Base-by-base conservation (phyloP, 106 monocot genomes). In the Alisma plantagoaquatica region DNA sequence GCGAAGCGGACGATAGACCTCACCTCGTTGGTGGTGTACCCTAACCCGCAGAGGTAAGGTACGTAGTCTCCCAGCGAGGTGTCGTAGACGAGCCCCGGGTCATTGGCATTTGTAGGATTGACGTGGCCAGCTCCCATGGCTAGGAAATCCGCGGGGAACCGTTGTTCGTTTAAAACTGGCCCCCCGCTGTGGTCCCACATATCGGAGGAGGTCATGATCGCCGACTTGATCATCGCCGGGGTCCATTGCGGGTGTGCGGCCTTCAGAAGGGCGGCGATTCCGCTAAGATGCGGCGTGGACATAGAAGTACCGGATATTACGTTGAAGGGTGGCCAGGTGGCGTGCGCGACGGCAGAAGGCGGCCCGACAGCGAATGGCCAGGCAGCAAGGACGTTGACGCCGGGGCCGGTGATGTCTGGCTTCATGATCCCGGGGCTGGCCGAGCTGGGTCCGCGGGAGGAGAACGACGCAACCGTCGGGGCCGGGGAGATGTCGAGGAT, bases 21-120 rank as follows among this genome's bases (percentile, higher is more conserved):
- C 27, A 89, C 74, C 53, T 89, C 66, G 7, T 33, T 6, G 23
- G 47, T 46, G 2, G 67, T 80, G 65, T 89, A 89, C 0, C 73
- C 70, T 27, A n/a, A n/a, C n/a, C n/a, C n/a, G n/a, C n/a, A n/a
- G n/a, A n/a, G n/a, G n/a, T n/a, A n/a, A n/a, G n/a, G 76, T 56
- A 83, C 35, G 72, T 89, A 89, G 48, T 89, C 79, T 4, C 61
- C 54, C 2, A 83, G 63, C 4, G 43, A 7, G 45, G 77, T 73
- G 51, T 88, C 82, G 48, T 88, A 88, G 17, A 82, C 67, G 4
- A 88, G 73, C 1, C 87, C 87, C 0, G 87, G 87, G 23, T 88
- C 69, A 4, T 78, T 56, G 0, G 78, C 82, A 22, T 41, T 62
- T 31, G 55, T 46, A 1, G 87, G 82, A 46, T 76, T 78, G 43